Evolutionary conservation across 2,329 filamentous ascomycete species (phyloP), one percentile per base, ranked within the genome.

Genomic region (Tolypocladium ophioglossoides): DNA sequence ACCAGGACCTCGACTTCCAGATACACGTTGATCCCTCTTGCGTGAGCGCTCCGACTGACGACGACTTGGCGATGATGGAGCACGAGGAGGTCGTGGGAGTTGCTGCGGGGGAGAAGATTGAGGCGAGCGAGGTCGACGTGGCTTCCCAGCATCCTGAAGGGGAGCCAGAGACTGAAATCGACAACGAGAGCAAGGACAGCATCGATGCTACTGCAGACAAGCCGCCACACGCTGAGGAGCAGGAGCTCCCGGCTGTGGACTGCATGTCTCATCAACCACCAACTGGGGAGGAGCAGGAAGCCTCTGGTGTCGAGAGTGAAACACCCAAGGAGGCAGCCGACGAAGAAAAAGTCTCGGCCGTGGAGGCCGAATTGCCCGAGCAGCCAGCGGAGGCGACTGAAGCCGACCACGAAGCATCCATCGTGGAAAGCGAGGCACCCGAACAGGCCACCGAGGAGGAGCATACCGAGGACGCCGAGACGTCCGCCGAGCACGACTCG

Each of bases 11-110:
- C 59, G 70, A 78, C 58, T 77, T 79, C 57, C 65, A 75, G 10
- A 78, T 75, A 59, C 73, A 75, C 68, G 68, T 76, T 61, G 76
- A 79, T 62, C 63, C 65, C 46, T 76, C 72, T 53, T 77, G 73
- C 60, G 49, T 72, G 53, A 72, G 65, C 62, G 68, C 64, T 57
- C 49, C 58, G 57, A 24, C 59, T 5, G 27, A 32, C 27, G 62
- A 51, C 53, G 57, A 34, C 12, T 38, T 30, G 12, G 20, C 35
- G 18, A 50, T 32, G 7, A 57, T 55, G 55, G 51, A 55, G 14
- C 49, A 41, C 40, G 50, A 48, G 18, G 51, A 60, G 34, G 50
- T 7, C 27, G 49, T 44, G 30, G 51, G 37, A 39, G 34, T 22
- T 11, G 16, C 20, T 10, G 27, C 10, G 16, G 27, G 44, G 9